Evolutionary conservation across 2,329 filamentous ascomycete genomes (phyloP).

Genomic region (Phialemoniopsis sp.): DNA sequence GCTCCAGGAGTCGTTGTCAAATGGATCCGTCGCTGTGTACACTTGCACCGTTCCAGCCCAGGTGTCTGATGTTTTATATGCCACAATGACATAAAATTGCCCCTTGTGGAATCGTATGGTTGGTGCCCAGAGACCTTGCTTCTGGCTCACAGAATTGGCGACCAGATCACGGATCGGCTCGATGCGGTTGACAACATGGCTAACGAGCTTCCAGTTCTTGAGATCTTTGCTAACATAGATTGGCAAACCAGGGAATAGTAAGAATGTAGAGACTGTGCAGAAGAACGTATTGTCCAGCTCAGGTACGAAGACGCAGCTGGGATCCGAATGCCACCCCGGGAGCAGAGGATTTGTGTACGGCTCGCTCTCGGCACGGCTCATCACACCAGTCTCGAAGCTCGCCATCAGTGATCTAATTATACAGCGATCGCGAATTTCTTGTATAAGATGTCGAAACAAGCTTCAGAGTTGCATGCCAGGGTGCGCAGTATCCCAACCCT

Average conservation of each 20-base stretch:
- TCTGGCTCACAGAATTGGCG: too few relatives aligned
- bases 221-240: slow-evolving; percentile 49
- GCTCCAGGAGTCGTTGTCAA: slow-evolving; percentile 16
- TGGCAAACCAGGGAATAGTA: slow-evolving; percentile 46
- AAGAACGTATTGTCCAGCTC: slow-evolving; percentile 37
- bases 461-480: too few relatives aligned
- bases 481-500: too few relatives aligned
- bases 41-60: too few relatives aligned
- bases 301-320: slow-evolving; percentile 32
- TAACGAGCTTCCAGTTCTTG: slow-evolving; percentile 39
- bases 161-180: too few relatives aligned
- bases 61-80: slow-evolving; percentile 22
- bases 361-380: too few relatives aligned
- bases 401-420: too few relatives aligned
- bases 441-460: too few relatives aligned
- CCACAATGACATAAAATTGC: slow-evolving; percentile 24
- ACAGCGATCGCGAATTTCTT: too few relatives aligned
- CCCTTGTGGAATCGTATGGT: slow-evolving; percentile 23
- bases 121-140: too few relatives aligned
- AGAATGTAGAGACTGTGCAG: slow-evolving; percentile 47
- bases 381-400: too few relatives aligned
- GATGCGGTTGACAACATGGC: slow-evolving; percentile 33
- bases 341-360: slow-evolving; percentile 41
- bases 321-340: slow-evolving; percentile 37
- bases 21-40: slow-evolving; percentile 35